A percentile compares a stretch with the other conserved stretches of the same genome.
Evolutionary conservation across 768 basidiomycete species (phyloP).

Genomic region (Strobilomyces dryophilus): DNA sequence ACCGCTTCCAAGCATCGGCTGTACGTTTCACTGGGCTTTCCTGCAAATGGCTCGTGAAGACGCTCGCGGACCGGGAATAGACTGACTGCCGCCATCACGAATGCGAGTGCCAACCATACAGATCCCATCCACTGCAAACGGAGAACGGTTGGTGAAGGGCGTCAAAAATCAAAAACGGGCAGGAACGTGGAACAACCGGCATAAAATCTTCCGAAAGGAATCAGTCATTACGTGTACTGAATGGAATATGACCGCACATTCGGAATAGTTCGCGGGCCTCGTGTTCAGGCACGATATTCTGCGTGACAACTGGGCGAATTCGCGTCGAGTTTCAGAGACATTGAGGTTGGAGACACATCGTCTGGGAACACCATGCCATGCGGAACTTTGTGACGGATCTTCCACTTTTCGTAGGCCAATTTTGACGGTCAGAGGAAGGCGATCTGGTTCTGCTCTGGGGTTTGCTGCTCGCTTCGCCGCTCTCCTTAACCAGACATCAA

Average conservation of each 20-base stretch:
- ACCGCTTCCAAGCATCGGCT: constrained; percentile 77
- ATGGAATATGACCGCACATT: constrained; percentile 45
- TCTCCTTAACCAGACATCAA: constrained; percentile 48
- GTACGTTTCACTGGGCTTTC: constrained; percentile 71
- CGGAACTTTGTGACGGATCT: constrained; percentile 59
- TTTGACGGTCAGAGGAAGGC: constrained; percentile 65
- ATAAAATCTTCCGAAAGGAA: constrained; percentile 60
- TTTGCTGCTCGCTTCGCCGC: constrained; percentile 66
- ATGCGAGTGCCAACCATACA: constrained; percentile 92
- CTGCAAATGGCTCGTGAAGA: constrained; percentile 34
- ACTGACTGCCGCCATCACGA: constrained; percentile 82
- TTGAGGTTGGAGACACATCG: constrained; percentile 39
- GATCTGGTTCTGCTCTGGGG: constrained; percentile 72
- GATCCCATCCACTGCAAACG: constrained; percentile 89
- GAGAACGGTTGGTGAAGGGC: constrained; percentile 83
- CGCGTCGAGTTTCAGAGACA: neutral
- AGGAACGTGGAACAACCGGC: constrained; percentile 90
- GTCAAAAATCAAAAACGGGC: constrained; percentile 86
- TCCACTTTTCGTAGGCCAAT: constrained; percentile 64
- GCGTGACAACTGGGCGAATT: constrained; percentile 64
- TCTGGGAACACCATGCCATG: constrained; percentile 70
- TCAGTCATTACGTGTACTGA: constrained; percentile 11
- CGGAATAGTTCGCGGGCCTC: constrained; percentile 86
- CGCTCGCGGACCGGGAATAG: neutral
- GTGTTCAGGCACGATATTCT: constrained; percentile 71